These are phyloP conservation scores for Plasmodium berghei DNA, from an alignment of 169 alveolate species.

Conservation along the genomic window DNA sequence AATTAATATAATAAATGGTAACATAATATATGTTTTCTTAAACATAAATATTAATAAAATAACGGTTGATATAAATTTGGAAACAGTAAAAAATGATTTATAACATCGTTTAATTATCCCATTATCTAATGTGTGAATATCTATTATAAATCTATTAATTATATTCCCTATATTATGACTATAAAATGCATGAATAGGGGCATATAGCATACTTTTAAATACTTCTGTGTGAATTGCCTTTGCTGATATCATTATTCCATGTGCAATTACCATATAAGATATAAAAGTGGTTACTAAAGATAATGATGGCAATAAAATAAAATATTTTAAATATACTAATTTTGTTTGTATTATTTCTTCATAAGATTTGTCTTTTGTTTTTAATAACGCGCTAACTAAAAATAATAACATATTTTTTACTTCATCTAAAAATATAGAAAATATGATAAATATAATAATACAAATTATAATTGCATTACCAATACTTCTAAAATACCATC, in stretches of 20 bases:
- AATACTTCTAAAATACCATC: slow-evolving; percentile 51
- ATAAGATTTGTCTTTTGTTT: slow-evolving; percentile 7
- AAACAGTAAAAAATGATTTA: slow-evolving; percentile 65
- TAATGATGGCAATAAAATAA: slow-evolving; percentile 38
- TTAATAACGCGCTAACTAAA: slow-evolving; percentile 25
- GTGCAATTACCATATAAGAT: slow-evolving; percentile 38
- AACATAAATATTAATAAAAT: slow-evolving; percentile 58
- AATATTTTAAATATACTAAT: slow-evolving; percentile 6
- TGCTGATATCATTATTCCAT: slow-evolving; percentile 78
- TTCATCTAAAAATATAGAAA: slow-evolving; percentile 54
- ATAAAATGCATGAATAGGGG: slow-evolving; percentile 81
- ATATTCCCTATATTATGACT: slow-evolving; percentile 79
- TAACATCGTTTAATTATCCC: slow-evolving; percentile 79
- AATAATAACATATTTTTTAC: slow-evolving; percentile 44
- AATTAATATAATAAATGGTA: slow-evolving; percentile 59
- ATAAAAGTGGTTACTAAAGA: slow-evolving; percentile 41
- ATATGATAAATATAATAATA: slow-evolving; percentile 34
- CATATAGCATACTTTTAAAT: slow-evolving; percentile 69
- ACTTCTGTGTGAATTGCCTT: slow-evolving; percentile 75
- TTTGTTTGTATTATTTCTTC: slow-evolving; percentile 10
- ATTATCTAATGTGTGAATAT: slow-evolving; percentile 78
- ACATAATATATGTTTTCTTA: slow-evolving; percentile 26
- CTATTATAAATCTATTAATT: slow-evolving; percentile 80
- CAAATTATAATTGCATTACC: slow-evolving; percentile 18
- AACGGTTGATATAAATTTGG: slow-evolving; percentile 60